Evolutionary conservation across 352 stramenopile species (phyloP), one percentile per base, ranked within the genome.

Genomic region (Elongisporangium senticosum): DNA sequence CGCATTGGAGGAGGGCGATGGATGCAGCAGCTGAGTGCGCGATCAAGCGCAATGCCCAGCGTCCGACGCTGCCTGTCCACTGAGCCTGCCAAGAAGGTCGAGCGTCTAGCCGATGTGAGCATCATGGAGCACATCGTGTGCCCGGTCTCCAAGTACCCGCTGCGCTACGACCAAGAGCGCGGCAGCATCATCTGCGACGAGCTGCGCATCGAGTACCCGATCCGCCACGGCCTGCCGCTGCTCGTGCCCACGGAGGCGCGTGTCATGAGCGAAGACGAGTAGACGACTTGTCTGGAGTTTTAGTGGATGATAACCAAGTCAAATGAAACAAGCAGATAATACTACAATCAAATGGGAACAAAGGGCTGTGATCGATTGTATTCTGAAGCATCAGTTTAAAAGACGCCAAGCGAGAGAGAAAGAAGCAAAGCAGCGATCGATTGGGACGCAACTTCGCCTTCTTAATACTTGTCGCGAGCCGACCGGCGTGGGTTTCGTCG

Each of bases 171-270:
- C 69, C 33, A 59, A 8, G 60, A 68, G 53, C 74, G 68, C 15
- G 79, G 82, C 23, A 72, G 78, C 21, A 64, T 95, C 57, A 77
- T 95, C 55, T 93, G 83, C 62, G 74, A 87, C 51, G 78, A 95
- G 63, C 91, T 95, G 59, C 72, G 75, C 61, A 83, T 95, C 39
- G 75, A 84, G 69, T 95, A 95, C 48, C 86, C 86, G n/a, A 91
- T 95, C 58, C 83, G 74, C 53, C 22, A 85, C 23, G 82, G 86
- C 26, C 61, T 90, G 4, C 82, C 86, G 1, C 64, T 90, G 64
- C 74, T 95, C 26, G 74, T 95, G 43, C 86, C 86, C 0, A 77
- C 69, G 6, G 84, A 93, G 64, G 86, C 81, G 39, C 79, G 82
- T 24, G 65, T 95, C 21, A 61, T 95, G n/a, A 67, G 72, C 23